Evolutionary conservation across 2,329 filamentous ascomycete species (phyloP).

Genomic region (Capronia epimyces): DNA sequence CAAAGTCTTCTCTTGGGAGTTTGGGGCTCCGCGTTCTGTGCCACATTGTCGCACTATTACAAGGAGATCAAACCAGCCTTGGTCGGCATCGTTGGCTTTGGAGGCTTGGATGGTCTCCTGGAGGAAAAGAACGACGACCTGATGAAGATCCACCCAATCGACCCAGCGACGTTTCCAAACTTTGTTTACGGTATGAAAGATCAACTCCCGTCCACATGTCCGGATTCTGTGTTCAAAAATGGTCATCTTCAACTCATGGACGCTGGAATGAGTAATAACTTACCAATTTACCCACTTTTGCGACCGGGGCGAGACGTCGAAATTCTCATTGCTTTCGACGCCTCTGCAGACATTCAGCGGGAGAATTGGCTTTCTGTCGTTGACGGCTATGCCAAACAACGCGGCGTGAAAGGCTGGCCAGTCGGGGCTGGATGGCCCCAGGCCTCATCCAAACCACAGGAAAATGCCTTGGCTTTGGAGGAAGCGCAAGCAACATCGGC

Average conservation of each 20-base stretch:
- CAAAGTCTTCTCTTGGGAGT: conserved; percentile 82
- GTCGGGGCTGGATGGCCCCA: conserved; percentile 91
- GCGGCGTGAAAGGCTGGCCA: conserved; percentile 90
- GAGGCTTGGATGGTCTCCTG: conserved; percentile 73
- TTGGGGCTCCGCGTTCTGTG: conserved; percentile 96
- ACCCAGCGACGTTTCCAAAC: conserved; percentile 86
- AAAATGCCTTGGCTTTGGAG: conserved; percentile 61
- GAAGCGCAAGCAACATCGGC: conserved; percentile 58
- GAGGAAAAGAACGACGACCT: conserved; percentile 76
- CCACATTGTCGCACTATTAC: conserved; percentile 93
- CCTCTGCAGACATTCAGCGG: conserved; percentile 83
- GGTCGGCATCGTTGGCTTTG: conserved; percentile 67
- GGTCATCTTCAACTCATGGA: conserved; percentile 85
- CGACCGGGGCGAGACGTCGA: conserved; percentile 84
- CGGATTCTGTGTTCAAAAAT: conserved; percentile 65
- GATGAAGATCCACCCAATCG: conserved; percentile 88
- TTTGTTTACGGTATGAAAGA: conserved; percentile 76
- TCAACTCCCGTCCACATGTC: conserved; percentile 68
- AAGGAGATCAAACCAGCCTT: conserved; percentile 83
- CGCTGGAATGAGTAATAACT: conserved; percentile 96
- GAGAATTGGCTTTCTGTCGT: conserved; percentile 96
- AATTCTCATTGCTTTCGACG: conserved; percentile 86
- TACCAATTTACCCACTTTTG: conserved; percentile 90
- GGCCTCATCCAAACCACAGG: conserved; percentile 50
- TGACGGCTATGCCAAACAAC: conserved; percentile 85